Evolutionary conservation across 495 filamentous ascomycete species (phyloP).

Genomic region (Endocarpon pusillum): DNA sequence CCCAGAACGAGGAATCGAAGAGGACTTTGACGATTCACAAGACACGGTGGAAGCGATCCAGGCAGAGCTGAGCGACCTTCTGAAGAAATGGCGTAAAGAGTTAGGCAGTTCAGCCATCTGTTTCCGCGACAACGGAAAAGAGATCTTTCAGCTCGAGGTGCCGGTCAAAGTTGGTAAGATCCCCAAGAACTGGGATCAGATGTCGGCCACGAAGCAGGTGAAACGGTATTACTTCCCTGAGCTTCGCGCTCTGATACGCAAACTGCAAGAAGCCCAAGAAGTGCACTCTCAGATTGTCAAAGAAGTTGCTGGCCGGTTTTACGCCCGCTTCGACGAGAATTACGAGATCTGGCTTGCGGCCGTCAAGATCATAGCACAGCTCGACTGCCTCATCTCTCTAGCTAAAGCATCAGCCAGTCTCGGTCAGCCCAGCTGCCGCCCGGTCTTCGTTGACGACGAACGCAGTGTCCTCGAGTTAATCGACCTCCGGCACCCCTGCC

Average conservation of each 20-base stretch:
- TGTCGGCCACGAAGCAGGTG: conserved; percentile 79
- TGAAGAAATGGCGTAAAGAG: conserved; percentile 52
- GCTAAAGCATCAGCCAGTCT: conserved; percentile 72
- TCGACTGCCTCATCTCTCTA: conserved; percentile 88
- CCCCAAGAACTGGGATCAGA: conserved; percentile 81
- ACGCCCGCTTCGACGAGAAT: conserved; percentile 69
- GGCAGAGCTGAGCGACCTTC: conserved; percentile 47
- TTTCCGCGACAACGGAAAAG: conserved; percentile 85
- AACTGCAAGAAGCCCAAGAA: conserved; percentile 85
- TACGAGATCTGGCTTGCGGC: conserved; percentile 79
- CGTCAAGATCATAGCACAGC: conserved; percentile 71
- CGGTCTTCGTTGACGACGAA: conserved; percentile 66
- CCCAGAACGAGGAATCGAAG: conserved; percentile 76
- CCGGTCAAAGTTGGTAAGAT: conserved; percentile 70
- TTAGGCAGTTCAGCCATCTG: conserved; percentile 52
- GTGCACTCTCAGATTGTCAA: conserved; percentile 85
- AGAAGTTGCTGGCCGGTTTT: conserved; percentile 71
- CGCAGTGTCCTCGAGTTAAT: conserved; percentile 78
- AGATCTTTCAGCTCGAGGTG: conserved; percentile 90
- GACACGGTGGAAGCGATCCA: conserved; percentile 56
- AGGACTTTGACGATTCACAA: conserved; percentile 81
- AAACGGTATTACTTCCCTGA: conserved; percentile 92
- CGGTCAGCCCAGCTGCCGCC: conserved; percentile 77
- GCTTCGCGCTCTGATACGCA: conserved; percentile 60
- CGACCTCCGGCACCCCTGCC: conserved; percentile 88